These are phyloP conservation scores for Claviceps spartinae DNA, from an alignment of 2,329 filamentous ascomycete genomes.

Conservation along the genomic window DNA sequence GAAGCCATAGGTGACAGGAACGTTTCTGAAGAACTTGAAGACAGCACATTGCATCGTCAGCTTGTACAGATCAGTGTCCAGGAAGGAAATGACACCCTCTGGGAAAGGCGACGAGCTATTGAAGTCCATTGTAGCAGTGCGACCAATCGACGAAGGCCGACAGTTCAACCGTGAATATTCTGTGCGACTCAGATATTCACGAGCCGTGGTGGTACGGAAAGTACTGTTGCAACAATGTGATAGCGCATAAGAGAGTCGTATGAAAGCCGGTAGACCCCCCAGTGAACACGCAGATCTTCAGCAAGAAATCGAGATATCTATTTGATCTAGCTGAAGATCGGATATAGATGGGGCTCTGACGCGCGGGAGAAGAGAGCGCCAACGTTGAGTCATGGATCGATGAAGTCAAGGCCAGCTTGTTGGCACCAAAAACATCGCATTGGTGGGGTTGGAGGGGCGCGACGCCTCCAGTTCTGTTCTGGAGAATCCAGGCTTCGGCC, in stretches of 20 bases:
- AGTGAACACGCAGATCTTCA: not conserved
- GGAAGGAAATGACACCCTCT: conserved; percentile 67
- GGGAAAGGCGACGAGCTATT: conserved; percentile 53
- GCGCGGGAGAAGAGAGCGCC: not conserved
- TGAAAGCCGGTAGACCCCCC: not conserved
- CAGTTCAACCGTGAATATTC: not conserved
- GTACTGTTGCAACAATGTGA: not conserved
- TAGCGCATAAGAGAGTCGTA: not conserved
- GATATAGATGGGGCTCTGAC: not conserved
- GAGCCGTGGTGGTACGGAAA: not conserved
- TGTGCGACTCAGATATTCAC: not conserved
- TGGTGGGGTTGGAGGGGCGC: conserved; percentile 14
- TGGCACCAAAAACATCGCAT: not conserved
- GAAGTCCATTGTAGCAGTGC: conserved; percentile 40
- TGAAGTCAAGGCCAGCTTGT: not conserved
- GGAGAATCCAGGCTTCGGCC: not conserved
- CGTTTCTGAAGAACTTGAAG: conserved; percentile 76
- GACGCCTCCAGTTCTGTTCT: not conserved
- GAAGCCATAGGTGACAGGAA: conserved; percentile 79
- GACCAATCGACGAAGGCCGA: not conserved
- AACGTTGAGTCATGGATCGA: not conserved
- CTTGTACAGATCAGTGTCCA: conserved; percentile 84
- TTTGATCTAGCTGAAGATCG: no score
- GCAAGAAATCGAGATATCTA: not conserved
- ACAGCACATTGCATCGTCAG: conserved; percentile 98